A percentile compares a stretch with the other conserved stretches of the same genome.
Evolutionary conservation across 805 yeast genomes (phyloP).

Genomic region (Brettanomyces naardenensis): DNA sequence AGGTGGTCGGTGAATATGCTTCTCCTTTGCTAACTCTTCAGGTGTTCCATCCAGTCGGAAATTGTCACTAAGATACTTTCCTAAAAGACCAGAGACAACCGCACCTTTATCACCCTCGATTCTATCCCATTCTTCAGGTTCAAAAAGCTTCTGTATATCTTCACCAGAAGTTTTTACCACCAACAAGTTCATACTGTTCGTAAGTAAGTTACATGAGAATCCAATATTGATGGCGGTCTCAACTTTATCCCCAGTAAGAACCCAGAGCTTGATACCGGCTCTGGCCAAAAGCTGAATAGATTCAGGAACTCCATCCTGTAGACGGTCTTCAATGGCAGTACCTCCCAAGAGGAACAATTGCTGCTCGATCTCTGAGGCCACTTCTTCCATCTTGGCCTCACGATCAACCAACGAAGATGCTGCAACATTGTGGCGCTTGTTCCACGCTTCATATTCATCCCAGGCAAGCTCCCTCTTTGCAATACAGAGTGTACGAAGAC

Average conservation of each 20-base stretch:
- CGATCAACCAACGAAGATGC: conserved; percentile 52
- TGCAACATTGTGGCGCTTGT: conserved; percentile 52
- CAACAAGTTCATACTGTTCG: conserved; percentile 67
- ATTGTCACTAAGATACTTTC: conserved; percentile 43
- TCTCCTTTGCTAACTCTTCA: conserved; percentile 49
- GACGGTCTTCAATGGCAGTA: conserved; percentile 79
- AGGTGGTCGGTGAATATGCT: conserved; percentile 60
- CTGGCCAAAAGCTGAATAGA: conserved; percentile 59
- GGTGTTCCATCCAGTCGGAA: conserved; percentile 53
- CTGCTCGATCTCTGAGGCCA: conserved; percentile 66
- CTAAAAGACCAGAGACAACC: conserved; percentile 40
- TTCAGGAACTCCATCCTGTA: conserved; percentile 84
- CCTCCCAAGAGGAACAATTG: conserved; percentile 66
- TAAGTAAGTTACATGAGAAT: conserved; percentile 71
- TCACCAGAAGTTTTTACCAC: conserved; percentile 55
- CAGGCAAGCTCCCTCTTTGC: conserved; percentile 63
- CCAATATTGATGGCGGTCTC: conserved; percentile 87
- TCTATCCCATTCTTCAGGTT: conserved; percentile 19
- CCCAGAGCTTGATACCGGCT: conserved; percentile 84
- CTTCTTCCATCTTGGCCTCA: conserved; percentile 66
- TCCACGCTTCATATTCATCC: conserved; percentile 59
- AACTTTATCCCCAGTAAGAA: conserved; percentile 81
- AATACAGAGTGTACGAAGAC: conserved; percentile 73
- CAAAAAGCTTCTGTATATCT: conserved; percentile 39
- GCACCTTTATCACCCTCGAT: conserved; percentile 15